phyloP scores from a whole-genome alignment of 2,329 filamentous ascomycete species.

The Aspergillus pseudoviridinutans region DNA sequence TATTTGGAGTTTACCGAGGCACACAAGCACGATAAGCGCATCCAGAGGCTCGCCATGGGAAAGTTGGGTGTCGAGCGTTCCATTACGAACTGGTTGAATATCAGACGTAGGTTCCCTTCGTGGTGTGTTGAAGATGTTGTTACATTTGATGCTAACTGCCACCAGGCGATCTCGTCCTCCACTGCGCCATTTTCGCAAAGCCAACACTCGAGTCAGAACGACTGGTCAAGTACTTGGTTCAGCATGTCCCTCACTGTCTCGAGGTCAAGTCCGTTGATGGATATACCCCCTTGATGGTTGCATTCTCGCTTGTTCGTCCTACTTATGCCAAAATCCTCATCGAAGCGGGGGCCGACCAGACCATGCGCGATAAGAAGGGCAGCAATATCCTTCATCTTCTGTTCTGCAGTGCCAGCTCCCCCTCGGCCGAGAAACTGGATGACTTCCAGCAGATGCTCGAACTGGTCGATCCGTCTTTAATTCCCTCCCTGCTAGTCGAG shows the following conservation, averaged over 20 bases:
- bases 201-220: conserved; percentile 43
- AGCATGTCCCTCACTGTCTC: conserved; percentile 58
- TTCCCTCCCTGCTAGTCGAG: conserved; percentile 29
- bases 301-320: conserved; percentile 48
- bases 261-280: conserved; percentile 50
- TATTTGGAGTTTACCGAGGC: conserved; percentile 66
- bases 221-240: conserved; percentile 63
- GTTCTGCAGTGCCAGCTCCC: conserved; percentile 24
- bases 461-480: conserved; percentile 52
- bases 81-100: conserved; percentile 48
- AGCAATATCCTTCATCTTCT: conserved; percentile 68
- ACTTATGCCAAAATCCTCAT: conserved; percentile 56
- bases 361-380: conserved; percentile 55
- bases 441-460: conserved; percentile 58
- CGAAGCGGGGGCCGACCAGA: conserved; percentile 65
- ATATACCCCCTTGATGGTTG: conserved; percentile 64
- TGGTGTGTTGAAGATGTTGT: too few species aligned
- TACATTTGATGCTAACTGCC: not conserved
- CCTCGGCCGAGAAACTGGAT: conserved; percentile 30
- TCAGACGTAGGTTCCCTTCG: conserved; percentile 46
- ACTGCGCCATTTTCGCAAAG: conserved; percentile 57
- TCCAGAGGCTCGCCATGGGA: conserved; percentile 7
- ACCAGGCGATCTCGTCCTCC: conserved; percentile 53
- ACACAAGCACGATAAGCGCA: conserved; percentile 56
- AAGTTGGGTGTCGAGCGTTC: conserved; percentile 61